Conservation (phyloP, 768 basidiomycete genomes). For the Mycena rosella region DNA sequence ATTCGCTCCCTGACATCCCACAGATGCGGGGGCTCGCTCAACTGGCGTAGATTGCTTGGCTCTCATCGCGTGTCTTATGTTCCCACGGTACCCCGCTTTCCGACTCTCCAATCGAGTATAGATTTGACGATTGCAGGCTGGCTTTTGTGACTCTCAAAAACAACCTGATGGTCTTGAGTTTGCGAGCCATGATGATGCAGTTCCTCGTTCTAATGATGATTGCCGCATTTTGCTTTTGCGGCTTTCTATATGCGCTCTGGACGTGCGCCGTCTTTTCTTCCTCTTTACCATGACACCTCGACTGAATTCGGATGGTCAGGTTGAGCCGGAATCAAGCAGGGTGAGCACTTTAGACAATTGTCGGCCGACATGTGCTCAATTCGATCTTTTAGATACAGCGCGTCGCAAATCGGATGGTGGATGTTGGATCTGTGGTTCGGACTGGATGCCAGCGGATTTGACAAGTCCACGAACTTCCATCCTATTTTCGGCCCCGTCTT, state of each 20-base stretch:
- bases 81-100: slow-evolving; percentile 72
- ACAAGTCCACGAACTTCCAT: slow-evolving; percentile 83
- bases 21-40: slow-evolving; percentile 75
- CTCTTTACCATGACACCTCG: neutral
- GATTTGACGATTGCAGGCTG: slow-evolving; percentile 60
- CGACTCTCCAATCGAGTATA: neutral
- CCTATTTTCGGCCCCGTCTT: slow-evolving; percentile 91
- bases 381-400: slow-evolving; percentile 34
- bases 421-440: slow-evolving; percentile 96
- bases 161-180: slow-evolving; percentile 82
- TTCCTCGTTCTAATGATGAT: slow-evolving; percentile 88
- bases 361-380: neutral
- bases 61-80: slow-evolving; percentile 90
- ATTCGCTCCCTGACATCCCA: slow-evolving; percentile 4
- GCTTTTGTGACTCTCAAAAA: slow-evolving; percentile 92
- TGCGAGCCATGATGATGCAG: slow-evolving; percentile 94
- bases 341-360: slow-evolving; percentile 49
- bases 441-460: slow-evolving; percentile 93
- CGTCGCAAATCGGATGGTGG: slow-evolving; percentile 84
- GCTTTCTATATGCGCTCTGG: slow-evolving; percentile 94
- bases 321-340: slow-evolving; percentile 71
- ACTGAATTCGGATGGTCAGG: slow-evolving; percentile 48
- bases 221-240: slow-evolving; percentile 91
- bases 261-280: slow-evolving; percentile 71
- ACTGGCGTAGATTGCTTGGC: slow-evolving; percentile 89